phyloP scores from a whole-genome alignment of 192 early-diverging fungal species.

The Coemansia sp. region DNA sequence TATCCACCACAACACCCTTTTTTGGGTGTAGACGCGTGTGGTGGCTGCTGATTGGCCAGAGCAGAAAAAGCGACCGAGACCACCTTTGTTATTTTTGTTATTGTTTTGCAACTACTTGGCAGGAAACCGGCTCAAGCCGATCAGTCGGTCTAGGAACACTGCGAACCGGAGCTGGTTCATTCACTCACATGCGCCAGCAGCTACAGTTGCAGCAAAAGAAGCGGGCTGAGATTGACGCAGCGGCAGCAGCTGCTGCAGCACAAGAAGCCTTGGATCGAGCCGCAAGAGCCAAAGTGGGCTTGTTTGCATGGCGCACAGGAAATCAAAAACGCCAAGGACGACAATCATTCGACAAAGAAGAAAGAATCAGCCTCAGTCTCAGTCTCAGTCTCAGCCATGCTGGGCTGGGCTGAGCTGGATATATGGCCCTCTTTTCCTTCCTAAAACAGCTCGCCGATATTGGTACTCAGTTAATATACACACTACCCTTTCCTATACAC shows the following conservation, averaged over 20 bases:
- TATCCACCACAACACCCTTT: neutral
- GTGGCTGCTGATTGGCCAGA: constrained; percentile 29
- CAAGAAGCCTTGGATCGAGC: neutral
- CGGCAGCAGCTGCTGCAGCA: neutral
- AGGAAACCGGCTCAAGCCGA: too few species aligned
- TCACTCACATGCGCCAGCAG: too few species aligned
- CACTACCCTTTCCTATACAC: neutral
- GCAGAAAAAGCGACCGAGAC: neutral
- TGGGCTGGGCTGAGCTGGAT: too few species aligned
- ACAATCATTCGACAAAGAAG: neutral
- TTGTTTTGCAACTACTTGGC: too few species aligned
- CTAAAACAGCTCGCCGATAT: too few species aligned
- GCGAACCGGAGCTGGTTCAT: too few species aligned
- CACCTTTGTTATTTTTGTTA: too few species aligned
- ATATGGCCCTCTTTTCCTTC: too few species aligned
- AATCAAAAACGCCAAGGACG: neutral
- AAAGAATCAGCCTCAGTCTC: neutral
- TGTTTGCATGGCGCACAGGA: neutral
- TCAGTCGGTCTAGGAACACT: too few species aligned
- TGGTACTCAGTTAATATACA: neutral
- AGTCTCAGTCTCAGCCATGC: neutral
- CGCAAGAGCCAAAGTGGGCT: too few species aligned
- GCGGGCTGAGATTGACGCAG: too few species aligned
- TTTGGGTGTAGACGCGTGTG: constrained; percentile 8
- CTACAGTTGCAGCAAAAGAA: too few species aligned